Evolutionary conservation across 305 asterid genomes (phyloP), one percentile per base, ranked within the genome.

Genomic region (Fraxinus dipetala): DNA sequence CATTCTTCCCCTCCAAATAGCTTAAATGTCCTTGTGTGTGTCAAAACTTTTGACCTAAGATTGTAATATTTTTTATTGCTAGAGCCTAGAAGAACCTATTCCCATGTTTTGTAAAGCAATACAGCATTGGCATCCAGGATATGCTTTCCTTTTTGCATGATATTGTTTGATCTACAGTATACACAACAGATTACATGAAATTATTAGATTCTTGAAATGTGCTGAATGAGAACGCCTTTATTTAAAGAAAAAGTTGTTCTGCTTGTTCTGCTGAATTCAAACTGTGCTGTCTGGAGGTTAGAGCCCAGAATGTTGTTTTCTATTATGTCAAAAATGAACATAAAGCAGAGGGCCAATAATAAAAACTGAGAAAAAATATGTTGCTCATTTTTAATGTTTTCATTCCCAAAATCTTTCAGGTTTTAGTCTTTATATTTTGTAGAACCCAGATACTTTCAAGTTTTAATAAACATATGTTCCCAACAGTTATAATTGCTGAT

Each of bases 1-100:
- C 34, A 65, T 31, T 38, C 51, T 79, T 75, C 34, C 65, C 43
- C 45, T 78, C 81, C 74, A 26, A 31, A 77, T 20, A 51, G 38
- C 78, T 54, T 65, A 80, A 7, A 51, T 83, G 20, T 74, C 34
- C 18, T 18, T 74, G 22, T 30, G 34, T 24, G 45, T 34, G 48
- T 69, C 72, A 26, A 43, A 67, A 36, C 67, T n/a, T 54, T n/a
- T 54, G 24, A 54, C 22, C 14, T 54, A 54, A 54, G 65, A 45
- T 34, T 65, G 38, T 22, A 26, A 20, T 69, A 8, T 61, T 5
- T 61, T 61, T 61, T 7, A 61, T 61, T 20, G 28, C 13, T 20
- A 59, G 30, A 61, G 56, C 56, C 56, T 45, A 45, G 59, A 48
- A 48, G 10, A 20, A 61, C 70, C 11, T 22, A 61, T 61, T 2